These are phyloP conservation scores for Xylariaceae sp. DNA, from an alignment of 2,329 filamentous ascomycete species.

Conservation along the genomic window DNA sequence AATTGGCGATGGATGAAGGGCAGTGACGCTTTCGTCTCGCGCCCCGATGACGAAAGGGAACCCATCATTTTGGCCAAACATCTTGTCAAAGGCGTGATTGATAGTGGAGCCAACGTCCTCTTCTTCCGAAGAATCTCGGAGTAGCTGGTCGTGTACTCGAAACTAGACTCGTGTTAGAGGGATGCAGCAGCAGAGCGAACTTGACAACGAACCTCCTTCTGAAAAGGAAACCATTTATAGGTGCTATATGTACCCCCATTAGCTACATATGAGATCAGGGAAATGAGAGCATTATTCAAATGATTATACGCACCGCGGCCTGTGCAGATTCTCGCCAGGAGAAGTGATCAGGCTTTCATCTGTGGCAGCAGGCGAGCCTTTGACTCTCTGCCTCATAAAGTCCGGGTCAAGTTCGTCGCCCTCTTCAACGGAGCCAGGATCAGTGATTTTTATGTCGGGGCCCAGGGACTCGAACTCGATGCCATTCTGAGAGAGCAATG, in stretches of 20 bases:
- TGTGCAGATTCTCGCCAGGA: conserved; percentile 26
- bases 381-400: conserved; percentile 45
- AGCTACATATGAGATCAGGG: no score
- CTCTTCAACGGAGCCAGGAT: conserved; percentile 42
- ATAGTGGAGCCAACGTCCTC: conserved; percentile 51
- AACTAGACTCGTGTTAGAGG: conserved; percentile 38
- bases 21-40: conserved; percentile 39
- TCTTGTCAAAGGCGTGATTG: conserved; percentile 55
- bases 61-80: conserved; percentile 53
- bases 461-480: conserved; percentile 67
- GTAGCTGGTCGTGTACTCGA: conserved; percentile 44
- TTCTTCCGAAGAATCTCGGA: conserved; percentile 54
- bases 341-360: conserved; percentile 32
- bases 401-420: conserved; percentile 55
- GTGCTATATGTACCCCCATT: conserved; percentile 22
- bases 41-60: conserved; percentile 56
- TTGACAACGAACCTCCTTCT: conserved; percentile 43
- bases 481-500: conserved; percentile 59
- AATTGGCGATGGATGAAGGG: conserved; percentile 50
- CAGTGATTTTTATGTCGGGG: conserved; percentile 41
- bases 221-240: conserved; percentile 49
- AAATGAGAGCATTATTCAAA: not conserved
- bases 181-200: not conserved
- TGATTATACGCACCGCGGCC: conserved; percentile 22
- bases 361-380: conserved; percentile 48